Percentiles rank a stretch among this genome's conserved stretches.
phyloP scores from a whole-genome alignment of 2,329 filamentous ascomycete species.

The Fusarium newnesense region DNA sequence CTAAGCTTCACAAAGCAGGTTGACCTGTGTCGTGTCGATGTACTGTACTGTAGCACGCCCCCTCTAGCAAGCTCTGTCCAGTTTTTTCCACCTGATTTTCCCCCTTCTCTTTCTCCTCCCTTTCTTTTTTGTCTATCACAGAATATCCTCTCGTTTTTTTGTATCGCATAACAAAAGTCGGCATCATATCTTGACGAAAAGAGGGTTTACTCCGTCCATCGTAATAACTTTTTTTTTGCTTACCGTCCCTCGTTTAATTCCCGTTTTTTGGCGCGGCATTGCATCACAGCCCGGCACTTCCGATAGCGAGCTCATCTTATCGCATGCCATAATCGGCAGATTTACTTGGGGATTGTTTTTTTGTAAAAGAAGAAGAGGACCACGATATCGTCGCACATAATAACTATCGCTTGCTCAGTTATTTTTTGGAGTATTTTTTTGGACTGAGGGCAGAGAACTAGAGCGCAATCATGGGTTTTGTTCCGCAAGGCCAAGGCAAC shows the following conservation, averaged over 20 bases:
- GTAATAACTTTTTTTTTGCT: background rate
- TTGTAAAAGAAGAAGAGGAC: background rate
- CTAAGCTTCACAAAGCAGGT: background rate
- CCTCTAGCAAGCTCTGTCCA: background rate
- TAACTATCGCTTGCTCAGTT: background rate
- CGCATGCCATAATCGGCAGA: conserved; percentile 14
- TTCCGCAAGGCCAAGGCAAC: conserved; percentile 14
- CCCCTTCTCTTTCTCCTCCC: background rate
- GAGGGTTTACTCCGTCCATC: conserved; percentile 5
- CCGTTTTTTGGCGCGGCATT: conserved; percentile 16
- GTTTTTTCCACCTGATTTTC: conserved; percentile 4
- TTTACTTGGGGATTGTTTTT: background rate
- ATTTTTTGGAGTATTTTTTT: background rate
- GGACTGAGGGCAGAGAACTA: background rate
- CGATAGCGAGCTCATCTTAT: conserved; percentile 20
- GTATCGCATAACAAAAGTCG: background rate
- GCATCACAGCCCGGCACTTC: conserved; percentile 30
- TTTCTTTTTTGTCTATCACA: background rate
- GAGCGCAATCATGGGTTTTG: conserved; percentile 25
- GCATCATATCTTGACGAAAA: background rate
- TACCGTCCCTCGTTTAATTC: conserved; percentile 28
- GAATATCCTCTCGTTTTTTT: conserved; percentile 28
- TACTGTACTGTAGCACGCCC: background rate
- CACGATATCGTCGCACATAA: background rate
- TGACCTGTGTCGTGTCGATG: background rate